Base-by-base conservation (phyloP, 495 filamentous ascomycete species). In the Xylaria nigripes region DNA sequence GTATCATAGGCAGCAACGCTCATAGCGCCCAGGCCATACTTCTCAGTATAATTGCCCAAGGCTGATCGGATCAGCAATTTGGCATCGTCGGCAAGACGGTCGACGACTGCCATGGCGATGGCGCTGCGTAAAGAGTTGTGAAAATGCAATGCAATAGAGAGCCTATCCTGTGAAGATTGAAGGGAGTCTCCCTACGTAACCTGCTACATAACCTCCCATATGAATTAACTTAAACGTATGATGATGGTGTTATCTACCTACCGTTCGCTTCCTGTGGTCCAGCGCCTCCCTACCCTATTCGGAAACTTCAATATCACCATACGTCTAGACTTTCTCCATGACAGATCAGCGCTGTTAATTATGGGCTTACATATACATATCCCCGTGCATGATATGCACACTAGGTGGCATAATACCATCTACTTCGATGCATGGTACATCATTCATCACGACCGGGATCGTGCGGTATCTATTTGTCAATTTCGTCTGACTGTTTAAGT, bases 1-100 rank as follows among this genome's bases (percentile, higher is more conserved):
- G 75, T 76, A 44, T 75, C 73, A 51, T 78, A 77, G 43, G 71
- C 55, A 6, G 53, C 53, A 38, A 55, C 53, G 29, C 53, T 55
- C 53, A 55, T 55, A 6, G 53, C 53, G 6, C 53, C 53, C 2
- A 55, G 27, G 27, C 53, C 53, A 55, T 55, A 55, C 29, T 55
- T 42, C 10, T 55, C 53, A 18, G 53, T 55, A 24, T 55, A 55
- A 46, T 55, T 55, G 10, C 45, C 46, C 8, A 55, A 9, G 15
- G 45, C 53, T 21, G 38, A 32, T 36, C 53, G 46, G 12, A 55
- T 55, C 40, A 55, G 45, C 45, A 46, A 55, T 16, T 50, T 55
- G 21, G 53, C 53, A 36, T 55, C 53, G 45, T 50, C 46, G 27
- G 53, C 53, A 18, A 55, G 53, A 46, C 40, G 19, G 38, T 55